A percentile compares a stretch with the other conserved stretches of the same genome.
These are phyloP conservation scores for Ambrosia hybrid DNA, from an alignment of 140 eudicot species.

Conservation along the genomic window DNA sequence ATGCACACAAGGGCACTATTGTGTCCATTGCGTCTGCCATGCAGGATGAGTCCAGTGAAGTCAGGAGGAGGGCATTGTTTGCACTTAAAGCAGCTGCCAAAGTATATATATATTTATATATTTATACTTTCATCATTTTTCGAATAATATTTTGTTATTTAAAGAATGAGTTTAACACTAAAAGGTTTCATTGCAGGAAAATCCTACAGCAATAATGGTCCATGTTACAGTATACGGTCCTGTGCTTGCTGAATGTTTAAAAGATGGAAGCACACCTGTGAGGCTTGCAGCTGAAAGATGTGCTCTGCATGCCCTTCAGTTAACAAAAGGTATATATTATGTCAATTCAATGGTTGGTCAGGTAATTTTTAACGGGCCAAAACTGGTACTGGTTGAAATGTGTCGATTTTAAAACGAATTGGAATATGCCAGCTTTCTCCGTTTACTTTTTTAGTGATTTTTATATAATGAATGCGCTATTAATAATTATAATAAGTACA, in stretches of 20 bases:
- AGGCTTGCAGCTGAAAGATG: constrained; percentile 97
- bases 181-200: constrained; percentile 48
- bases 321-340: constrained; percentile 58
- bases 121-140: not conserved
- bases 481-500: not conserved
- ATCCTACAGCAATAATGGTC: constrained; percentile 53
- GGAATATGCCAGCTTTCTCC: not conserved
- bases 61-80: constrained; percentile 81
- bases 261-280: constrained; percentile 90
- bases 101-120: constrained; percentile 36
- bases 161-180: not conserved
- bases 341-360: not conserved
- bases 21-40: constrained; percentile 68
- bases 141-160: not conserved
- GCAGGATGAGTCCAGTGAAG: constrained; percentile 99
- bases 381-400: too few relatives aligned
- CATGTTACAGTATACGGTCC: constrained; percentile 77
- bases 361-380: too few relatives aligned
- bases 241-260: constrained; percentile 79
- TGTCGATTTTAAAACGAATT: too few relatives aligned
- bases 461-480: not conserved
- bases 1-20: constrained; percentile 54
- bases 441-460: not conserved
- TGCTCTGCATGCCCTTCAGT: constrained; percentile 78
- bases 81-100: constrained; percentile 79